phyloP scores from a whole-genome alignment of 805 yeast genomes.

The Candida peoriensis region DNA sequence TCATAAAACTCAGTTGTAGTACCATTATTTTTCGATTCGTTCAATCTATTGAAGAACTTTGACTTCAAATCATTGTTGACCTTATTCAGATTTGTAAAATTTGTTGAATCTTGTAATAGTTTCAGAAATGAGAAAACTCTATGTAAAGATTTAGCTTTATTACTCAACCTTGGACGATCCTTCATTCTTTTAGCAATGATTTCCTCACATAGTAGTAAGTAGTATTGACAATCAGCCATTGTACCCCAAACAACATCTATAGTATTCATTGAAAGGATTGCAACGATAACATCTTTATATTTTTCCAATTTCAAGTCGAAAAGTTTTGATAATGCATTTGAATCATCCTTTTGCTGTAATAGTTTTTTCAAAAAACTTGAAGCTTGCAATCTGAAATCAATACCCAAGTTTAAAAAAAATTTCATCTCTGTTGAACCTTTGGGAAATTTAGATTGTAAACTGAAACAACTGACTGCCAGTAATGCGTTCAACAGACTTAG shows the following conservation, averaged over 20 bases:
- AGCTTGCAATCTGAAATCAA: constrained; percentile 71
- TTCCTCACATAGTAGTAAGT: constrained; percentile 70
- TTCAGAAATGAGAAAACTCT: constrained; percentile 72
- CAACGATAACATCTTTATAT: constrained; percentile 79
- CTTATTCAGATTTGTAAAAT: constrained; percentile 12
- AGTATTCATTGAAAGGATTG: constrained; percentile 80
- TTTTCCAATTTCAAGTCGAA: constrained; percentile 43
- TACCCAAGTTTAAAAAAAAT: constrained; percentile 67
- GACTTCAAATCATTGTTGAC: constrained; percentile 11
- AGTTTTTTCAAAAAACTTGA: constrained; percentile 59
- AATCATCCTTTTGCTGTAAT: constrained; percentile 39
- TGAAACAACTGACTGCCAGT: constrained; percentile 77
- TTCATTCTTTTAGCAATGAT: constrained; percentile 67
- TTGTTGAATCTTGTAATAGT: constrained; percentile 66
- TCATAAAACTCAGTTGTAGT: constrained; percentile 31
- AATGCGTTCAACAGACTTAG: constrained; percentile 75
- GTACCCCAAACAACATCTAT: constrained; percentile 90
- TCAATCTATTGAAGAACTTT: constrained; percentile 10
- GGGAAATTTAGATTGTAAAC: constrained; percentile 66
- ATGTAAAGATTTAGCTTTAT: constrained; percentile 74
- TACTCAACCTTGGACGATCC: constrained; percentile 58
- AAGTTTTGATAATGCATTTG: constrained; percentile 35
- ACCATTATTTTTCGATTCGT: constrained; percentile 21
- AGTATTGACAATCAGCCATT: constrained; percentile 77
- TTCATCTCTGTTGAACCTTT: constrained; percentile 65